These are phyloP conservation scores for Helminthosporium solani DNA, from an alignment of 2,329 filamentous ascomycete species.

Conservation along the genomic window DNA sequence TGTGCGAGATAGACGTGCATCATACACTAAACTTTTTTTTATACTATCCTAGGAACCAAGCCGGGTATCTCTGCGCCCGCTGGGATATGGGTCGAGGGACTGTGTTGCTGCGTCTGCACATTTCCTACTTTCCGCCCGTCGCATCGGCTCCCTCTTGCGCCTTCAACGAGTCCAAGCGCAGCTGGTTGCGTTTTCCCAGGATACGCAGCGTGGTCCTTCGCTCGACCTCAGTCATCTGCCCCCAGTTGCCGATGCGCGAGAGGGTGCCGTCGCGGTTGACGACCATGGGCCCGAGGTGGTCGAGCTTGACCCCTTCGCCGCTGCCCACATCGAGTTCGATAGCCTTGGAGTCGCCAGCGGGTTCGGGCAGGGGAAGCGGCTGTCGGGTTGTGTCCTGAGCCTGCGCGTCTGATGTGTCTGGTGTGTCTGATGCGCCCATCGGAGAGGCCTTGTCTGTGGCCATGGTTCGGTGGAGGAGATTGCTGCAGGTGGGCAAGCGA, in stretches of 20 bases:
- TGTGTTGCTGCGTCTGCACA: neutral
- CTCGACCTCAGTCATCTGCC: slow-evolving; percentile 68
- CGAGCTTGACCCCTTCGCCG: slow-evolving; percentile 56
- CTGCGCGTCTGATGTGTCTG: neutral
- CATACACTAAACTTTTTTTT: too few relatives aligned
- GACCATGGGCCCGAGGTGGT: slow-evolving; percentile 71
- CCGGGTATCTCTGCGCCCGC: too few relatives aligned
- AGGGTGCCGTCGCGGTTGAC: slow-evolving; percentile 72
- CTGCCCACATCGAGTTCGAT: slow-evolving; percentile 35
- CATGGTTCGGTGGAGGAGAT: slow-evolving; percentile 1
- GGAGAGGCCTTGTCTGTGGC: neutral
- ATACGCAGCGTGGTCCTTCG: slow-evolving; percentile 65
- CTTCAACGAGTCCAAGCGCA: slow-evolving; percentile 59
- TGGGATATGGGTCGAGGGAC: too few relatives aligned
- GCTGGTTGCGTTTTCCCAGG: slow-evolving; percentile 67
- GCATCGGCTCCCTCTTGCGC: slow-evolving; percentile 20
- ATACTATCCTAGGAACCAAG: too few relatives aligned
- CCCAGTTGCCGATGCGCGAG: slow-evolving; percentile 72
- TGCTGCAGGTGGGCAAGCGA: neutral
- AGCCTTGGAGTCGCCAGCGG: slow-evolving; percentile 27
- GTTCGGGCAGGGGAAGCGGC: slow-evolving; percentile 14
- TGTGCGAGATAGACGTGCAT: too few relatives aligned
- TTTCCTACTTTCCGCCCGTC: neutral
- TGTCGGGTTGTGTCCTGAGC: neutral
- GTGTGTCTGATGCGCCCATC: neutral